phyloP scores from a whole-genome alignment of 2,329 filamentous ascomycete species.

The Cryoendolithus antarcticus region DNA sequence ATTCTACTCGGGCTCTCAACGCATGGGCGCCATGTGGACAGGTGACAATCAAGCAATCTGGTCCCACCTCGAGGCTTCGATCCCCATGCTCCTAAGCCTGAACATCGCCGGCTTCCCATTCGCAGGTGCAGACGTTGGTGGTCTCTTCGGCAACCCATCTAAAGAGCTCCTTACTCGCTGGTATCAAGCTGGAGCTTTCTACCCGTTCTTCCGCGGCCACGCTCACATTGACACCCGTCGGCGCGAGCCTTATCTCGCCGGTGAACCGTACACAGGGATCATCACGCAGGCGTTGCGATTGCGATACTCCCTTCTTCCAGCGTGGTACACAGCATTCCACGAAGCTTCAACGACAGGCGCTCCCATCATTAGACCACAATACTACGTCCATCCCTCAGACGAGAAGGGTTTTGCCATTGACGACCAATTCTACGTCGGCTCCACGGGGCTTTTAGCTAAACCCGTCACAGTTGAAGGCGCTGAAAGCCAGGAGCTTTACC shows the following conservation, averaged over 20 bases:
- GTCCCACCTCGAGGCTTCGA: constrained; percentile 76
- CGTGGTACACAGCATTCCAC: constrained; percentile 96
- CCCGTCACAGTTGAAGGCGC: constrained; percentile 72
- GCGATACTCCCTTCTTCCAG: constrained; percentile 76
- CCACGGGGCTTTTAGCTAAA: constrained; percentile 82
- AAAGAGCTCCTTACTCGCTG: constrained; percentile 85
- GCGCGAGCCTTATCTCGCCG: constrained; percentile 80
- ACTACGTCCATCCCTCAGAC: constrained; percentile 78
- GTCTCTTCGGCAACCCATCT: constrained; percentile 94
- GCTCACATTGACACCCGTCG: constrained; percentile 93
- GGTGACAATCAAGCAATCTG: constrained; percentile 93
- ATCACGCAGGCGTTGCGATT: constrained; percentile 79
- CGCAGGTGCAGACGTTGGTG: constrained; percentile 86
- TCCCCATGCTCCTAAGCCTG: constrained; percentile 89
- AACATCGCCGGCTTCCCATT: constrained; percentile 91
- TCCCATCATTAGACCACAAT: constrained; percentile 83
- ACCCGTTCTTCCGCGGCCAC: constrained; percentile 95
- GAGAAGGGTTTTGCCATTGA: constrained; percentile 82
- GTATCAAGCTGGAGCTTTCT: constrained; percentile 95
- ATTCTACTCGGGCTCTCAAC: constrained; percentile 84
- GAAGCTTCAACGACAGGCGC: constrained; percentile 70
- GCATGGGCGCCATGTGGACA: constrained; percentile 93
- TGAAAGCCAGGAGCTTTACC: constrained; percentile 63
- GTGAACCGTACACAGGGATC: constrained; percentile 74
- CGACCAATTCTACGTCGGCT: constrained; percentile 84